Base-by-base conservation (phyloP, 768 basidiomycete species). In the Filobasidium wieringae region DNA sequence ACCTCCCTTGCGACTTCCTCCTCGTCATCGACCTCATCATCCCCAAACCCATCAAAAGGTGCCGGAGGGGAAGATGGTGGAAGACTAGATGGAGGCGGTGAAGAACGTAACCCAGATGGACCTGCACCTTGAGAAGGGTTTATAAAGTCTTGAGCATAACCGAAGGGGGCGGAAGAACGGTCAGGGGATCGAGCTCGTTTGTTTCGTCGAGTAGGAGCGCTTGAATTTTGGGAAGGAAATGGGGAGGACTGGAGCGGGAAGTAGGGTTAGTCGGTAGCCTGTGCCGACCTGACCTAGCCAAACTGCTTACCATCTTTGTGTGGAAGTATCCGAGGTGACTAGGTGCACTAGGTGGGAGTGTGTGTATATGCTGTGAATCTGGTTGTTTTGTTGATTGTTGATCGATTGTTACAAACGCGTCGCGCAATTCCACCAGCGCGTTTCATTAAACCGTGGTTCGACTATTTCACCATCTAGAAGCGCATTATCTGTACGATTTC, bases 11-110 rank as follows among this genome's bases (percentile, higher is more conserved):
- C 72, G 61, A 63, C 53, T 55, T 63, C 36, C 57, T 73, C 72
- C 17, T 64, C 63, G 24, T 66, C 69, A 17, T 69, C 71, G n/a
- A 72, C 80, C 34, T 85, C 55, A 56, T 81, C 84, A 24, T 89
- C 88, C 29, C 91, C 87, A 26, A 88, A 86, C 64, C 95, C 92
- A 4, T 84, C 85, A 69, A 95, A 89, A 5, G 83, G 83, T 1
- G 82, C 79, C 4, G 84, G 87, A 4, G 88, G 87, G 4, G 87
- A 89, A 1, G 87, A 87, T 11, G 88, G 88, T 0, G 88, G 88
- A 7, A 92, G 78, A 19, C 88, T 88, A 15, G 86, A 86, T 4
- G 75, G 75, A 5, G 75, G 75, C 40, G 73, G 72, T 2, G 73
- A 73, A 1, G 72, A 69, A 14, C 68, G 64, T 12, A 64, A 45